These are phyloP conservation scores for Extremus antarcticus DNA, from an alignment of 495 filamentous ascomycete species.

Conservation along the genomic window DNA sequence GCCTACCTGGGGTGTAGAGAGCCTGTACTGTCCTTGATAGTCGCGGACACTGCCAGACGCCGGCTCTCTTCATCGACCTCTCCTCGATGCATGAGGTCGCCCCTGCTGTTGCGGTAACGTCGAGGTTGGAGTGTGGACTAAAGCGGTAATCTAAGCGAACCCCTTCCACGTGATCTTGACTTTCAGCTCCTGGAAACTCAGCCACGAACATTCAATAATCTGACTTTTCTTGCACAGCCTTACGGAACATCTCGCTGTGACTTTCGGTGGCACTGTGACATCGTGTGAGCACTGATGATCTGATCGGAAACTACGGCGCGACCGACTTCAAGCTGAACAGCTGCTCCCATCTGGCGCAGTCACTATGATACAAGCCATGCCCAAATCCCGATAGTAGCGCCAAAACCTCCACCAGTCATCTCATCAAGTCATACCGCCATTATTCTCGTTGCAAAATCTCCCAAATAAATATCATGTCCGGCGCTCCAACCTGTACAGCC, in stretches of 20 bases:
- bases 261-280: too few species aligned
- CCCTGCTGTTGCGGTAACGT: too few species aligned
- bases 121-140: neutral
- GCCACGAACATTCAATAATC: neutral
- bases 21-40: neutral
- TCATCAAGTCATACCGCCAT: neutral
- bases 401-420: too few species aligned
- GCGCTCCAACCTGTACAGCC: neutral
- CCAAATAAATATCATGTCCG: neutral
- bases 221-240: neutral
- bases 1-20: too few species aligned
- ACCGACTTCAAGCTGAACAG: too few species aligned
- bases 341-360: too few species aligned
- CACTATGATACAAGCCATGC: too few species aligned
- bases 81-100: too few species aligned
- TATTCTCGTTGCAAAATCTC: neutral
- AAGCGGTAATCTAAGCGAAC: neutral
- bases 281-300: neutral
- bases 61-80: neutral
- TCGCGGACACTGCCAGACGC: neutral
- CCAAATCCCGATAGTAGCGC: too few species aligned
- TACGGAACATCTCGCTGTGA: neutral
- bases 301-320: neutral
- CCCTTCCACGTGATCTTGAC: neutral
- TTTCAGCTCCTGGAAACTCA: neutral